These are phyloP conservation scores for Dissoconium aciculare DNA, from an alignment of 2,329 filamentous ascomycete genomes.

Conservation along the genomic window DNA sequence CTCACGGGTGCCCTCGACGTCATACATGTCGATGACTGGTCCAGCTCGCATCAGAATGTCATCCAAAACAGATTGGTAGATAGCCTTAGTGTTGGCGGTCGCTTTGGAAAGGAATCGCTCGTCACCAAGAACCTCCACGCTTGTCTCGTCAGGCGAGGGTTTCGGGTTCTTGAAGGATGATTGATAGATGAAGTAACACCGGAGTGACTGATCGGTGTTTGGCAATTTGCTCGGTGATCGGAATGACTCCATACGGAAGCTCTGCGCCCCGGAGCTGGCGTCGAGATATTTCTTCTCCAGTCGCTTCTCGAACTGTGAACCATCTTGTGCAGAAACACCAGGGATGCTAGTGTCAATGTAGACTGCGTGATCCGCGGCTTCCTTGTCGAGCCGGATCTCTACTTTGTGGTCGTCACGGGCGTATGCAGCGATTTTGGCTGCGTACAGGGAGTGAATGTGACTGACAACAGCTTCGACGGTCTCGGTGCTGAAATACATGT, in stretches of 20 bases:
- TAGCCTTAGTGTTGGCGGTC: slow-evolving; percentile 83
- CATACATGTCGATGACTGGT: slow-evolving; percentile 94
- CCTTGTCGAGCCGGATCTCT: slow-evolving; percentile 91
- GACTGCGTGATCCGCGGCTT: slow-evolving; percentile 84
- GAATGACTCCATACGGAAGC: slow-evolving; percentile 94
- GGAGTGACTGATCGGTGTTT: slow-evolving; percentile 63
- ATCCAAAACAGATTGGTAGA: slow-evolving; percentile 89
- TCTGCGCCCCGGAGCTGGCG: slow-evolving; percentile 51
- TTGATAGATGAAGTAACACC: slow-evolving; percentile 98
- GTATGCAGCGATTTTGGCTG: slow-evolving; percentile 87
- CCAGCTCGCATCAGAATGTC: slow-evolving; percentile 72
- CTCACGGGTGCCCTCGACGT: slow-evolving; percentile 80
- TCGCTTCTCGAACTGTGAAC: slow-evolving; percentile 83
- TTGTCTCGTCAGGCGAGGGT: slow-evolving; percentile 62
- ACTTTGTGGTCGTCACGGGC: slow-evolving; percentile 85
- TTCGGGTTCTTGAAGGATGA: slow-evolving; percentile 72
- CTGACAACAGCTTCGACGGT: slow-evolving; percentile 72
- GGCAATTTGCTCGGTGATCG: slow-evolving; percentile 73
- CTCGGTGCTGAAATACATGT: slow-evolving; percentile 95
- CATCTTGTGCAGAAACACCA: slow-evolving; percentile 57
- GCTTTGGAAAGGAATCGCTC: slow-evolving; percentile 91
- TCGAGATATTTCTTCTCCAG: slow-evolving; percentile 95
- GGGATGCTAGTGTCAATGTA: slow-evolving; percentile 97
- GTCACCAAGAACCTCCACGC: slow-evolving; percentile 82
- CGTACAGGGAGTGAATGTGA: slow-evolving; percentile 91